Base-by-base conservation (phyloP, 257 asterid species). In the Nicotiana noctiflora region DNA sequence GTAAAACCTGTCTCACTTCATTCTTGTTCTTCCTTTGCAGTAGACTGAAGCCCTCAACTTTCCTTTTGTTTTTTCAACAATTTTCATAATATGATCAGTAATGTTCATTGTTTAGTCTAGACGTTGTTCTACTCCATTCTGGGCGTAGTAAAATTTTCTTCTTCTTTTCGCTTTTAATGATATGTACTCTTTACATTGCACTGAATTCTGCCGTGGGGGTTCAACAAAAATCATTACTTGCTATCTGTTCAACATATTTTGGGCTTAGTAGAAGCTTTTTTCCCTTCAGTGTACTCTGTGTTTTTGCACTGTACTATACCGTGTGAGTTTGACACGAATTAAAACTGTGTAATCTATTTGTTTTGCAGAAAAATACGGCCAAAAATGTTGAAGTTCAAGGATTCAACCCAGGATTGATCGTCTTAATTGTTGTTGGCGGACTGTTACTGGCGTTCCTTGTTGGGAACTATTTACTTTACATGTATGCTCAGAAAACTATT, bases 331-430 rank as follows among this genome's bases (percentile, higher is more conserved):
- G 25, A 37, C 59, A 53, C 17, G 9, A 46, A 74, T 74, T 25
- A 18, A 19, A 29, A 29, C 53, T 77, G 81, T 34, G 64, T 77
- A 40, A 19, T 83, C 60, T 79, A 53, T 32, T 83, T 81, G 61
- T 83, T 85, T 63, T 49, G 80, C 94, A 89, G 91, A 87, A 83
- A 86, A 79, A 85, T 37, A 75, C 64, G 79, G 90, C 85, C 63
- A 74, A 83, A 76, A 87, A 84, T 76, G 84, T 59, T 76, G 91
- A 85, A 85, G 88, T 89, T 15, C 75, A 79, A 83, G 97, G 97
- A 59, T 83, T 92, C 83, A 93, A 93, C 82, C 97, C 97, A 3
- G 98, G 97, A 60, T 75, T 93, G 91, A 90, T 92, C 14, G 95
- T 93, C 64, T 85, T 93, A 37, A 90, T 92, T 81, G 82, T 93